phyloP scores from a whole-genome alignment of 2,329 filamentous ascomycete genomes.

The Sporothrix luriei region DNA sequence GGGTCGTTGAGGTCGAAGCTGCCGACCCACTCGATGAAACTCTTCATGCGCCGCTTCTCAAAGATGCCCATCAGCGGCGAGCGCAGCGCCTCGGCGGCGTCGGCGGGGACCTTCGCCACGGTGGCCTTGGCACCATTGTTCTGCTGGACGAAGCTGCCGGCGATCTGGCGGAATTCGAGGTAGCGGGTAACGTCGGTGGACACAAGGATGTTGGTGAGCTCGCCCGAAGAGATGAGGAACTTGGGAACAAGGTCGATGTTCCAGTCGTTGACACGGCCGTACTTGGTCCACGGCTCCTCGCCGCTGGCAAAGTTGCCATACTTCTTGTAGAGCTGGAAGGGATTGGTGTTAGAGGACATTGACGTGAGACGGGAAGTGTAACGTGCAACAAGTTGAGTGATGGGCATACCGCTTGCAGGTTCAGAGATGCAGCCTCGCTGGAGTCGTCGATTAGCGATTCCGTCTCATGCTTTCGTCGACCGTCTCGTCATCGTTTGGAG shows the following conservation, averaged over 20 bases:
- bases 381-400: neutral
- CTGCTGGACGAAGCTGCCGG: slow-evolving; percentile 95
- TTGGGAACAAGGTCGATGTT: slow-evolving; percentile 99
- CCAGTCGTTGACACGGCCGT: slow-evolving; percentile 96
- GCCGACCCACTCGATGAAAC: slow-evolving; percentile 94
- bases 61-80: slow-evolving; percentile 97
- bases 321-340: slow-evolving; percentile 84
- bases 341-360: slow-evolving; percentile 12
- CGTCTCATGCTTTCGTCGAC: neutral
- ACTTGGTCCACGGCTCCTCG: slow-evolving; percentile 96
- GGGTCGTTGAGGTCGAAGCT: slow-evolving; percentile 81
- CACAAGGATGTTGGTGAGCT: slow-evolving; percentile 97
- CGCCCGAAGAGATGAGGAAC: slow-evolving; percentile 97
- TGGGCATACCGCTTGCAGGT: slow-evolving; percentile 80
- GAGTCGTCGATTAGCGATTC: slow-evolving; percentile 35
- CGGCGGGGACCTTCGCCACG: slow-evolving; percentile 94
- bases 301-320: slow-evolving; percentile 79
- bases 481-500: neutral
- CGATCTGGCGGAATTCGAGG: slow-evolving; percentile 91
- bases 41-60: slow-evolving; percentile 96
- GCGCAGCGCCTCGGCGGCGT: slow-evolving; percentile 84
- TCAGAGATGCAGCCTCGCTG: slow-evolving; percentile 93
- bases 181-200: slow-evolving; percentile 90
- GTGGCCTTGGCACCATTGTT: slow-evolving; percentile 79
- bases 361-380: neutral